Percentiles rank a stretch among this genome's conserved stretches.
Conservation (phyloP, 495 filamentous ascomycete genomes). For the Stereocaulon alpinum region DNA sequence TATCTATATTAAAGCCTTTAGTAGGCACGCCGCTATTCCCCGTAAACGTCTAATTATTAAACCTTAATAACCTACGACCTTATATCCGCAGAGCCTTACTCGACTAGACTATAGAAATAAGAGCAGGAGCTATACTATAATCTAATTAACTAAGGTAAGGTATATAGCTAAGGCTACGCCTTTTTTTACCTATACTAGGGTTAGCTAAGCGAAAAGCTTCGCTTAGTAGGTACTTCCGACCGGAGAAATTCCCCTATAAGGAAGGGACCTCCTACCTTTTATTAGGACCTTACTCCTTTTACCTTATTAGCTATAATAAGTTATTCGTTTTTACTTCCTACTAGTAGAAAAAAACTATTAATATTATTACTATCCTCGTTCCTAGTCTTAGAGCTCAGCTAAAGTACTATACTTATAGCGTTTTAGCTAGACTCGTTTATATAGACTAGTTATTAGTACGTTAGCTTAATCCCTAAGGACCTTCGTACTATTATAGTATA, state of each 20-base stretch:
- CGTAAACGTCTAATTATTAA: not conserved
- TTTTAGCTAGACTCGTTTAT: not conserved
- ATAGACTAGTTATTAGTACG: too few species aligned
- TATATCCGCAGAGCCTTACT: not conserved
- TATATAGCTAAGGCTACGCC: too few species aligned
- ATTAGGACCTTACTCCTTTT: too few species aligned
- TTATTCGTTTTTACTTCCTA: not conserved
- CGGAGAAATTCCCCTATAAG: not conserved
- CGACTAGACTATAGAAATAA: not conserved
- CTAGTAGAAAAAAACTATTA: not conserved
- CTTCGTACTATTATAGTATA: not conserved
- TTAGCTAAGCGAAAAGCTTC: not conserved
- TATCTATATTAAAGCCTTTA: not conserved
- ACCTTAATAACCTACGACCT: not conserved
- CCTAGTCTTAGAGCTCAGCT: not conserved
- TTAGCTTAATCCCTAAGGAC: not conserved
- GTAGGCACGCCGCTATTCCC: not conserved
- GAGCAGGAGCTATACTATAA: too few species aligned
- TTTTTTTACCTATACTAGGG: not conserved
- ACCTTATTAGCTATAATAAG: not conserved
- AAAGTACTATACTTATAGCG: not conserved
- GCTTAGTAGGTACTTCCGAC: not conserved
- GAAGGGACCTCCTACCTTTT: not conserved
- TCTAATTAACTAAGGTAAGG: too few species aligned
- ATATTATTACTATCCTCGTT: not conserved